Evolutionary conservation across 1,284 basidiomycete genomes (phyloP).

Genomic region (Ganoderma meredithae): DNA sequence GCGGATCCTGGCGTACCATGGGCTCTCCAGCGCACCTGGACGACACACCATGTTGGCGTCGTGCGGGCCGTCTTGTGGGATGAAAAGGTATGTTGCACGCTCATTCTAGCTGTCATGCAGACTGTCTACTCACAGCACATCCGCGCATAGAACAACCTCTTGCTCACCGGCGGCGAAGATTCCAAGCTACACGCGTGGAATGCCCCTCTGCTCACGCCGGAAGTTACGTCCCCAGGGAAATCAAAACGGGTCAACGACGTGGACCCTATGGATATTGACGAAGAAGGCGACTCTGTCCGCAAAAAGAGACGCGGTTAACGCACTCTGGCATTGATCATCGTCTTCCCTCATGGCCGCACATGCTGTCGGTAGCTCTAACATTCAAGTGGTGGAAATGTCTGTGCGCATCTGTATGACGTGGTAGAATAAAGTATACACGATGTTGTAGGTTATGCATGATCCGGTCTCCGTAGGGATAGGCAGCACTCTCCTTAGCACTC

Average conservation of each 20-base stretch:
- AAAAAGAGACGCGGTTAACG: constrained; percentile 36
- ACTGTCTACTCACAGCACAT: background rate
- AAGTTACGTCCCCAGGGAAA: constrained; percentile 13
- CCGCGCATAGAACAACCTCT: constrained; percentile 41
- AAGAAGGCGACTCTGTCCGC: constrained; percentile 31
- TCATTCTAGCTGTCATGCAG: background rate
- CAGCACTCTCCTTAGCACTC: constrained; percentile 32
- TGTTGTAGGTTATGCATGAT: background rate
- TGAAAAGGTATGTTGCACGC: constrained; percentile 38
- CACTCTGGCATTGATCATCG: background rate
- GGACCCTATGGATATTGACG: constrained; percentile 42
- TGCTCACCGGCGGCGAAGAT: constrained; percentile 50
- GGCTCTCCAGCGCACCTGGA: constrained; percentile 43
- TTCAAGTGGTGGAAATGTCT: background rate
- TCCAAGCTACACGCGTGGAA: constrained; percentile 45
- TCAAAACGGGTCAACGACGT: constrained; percentile 31
- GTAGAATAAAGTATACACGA: background rate
- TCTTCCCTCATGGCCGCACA: background rate
- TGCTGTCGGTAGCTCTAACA: background rate
- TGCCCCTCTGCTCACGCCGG: constrained; percentile 27
- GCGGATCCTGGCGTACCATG: constrained; percentile 39
- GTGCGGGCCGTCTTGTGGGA: constrained; percentile 46
- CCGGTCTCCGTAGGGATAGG: background rate
- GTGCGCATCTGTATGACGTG: background rate
- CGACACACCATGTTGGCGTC: constrained; percentile 43